Base-by-base conservation (phyloP, 2,329 filamentous ascomycete species). In the Colletotrichum chlorophyti region DNA sequence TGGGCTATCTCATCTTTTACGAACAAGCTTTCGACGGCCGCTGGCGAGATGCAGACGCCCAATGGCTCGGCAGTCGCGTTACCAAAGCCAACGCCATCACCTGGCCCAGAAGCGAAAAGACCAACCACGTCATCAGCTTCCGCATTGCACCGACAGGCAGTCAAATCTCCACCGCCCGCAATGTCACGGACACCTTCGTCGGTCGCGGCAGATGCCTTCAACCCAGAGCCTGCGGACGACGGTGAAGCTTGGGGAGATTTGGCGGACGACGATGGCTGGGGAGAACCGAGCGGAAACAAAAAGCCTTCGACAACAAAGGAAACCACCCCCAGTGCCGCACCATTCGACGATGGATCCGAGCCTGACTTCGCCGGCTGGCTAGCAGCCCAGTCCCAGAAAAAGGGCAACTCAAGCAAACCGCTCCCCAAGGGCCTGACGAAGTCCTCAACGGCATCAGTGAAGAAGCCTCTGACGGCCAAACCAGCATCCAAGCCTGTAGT, bases 1-100 rank as follows among this genome's bases (percentile, higher is more conserved):
- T 99, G 95, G 95, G 95, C 95, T 1, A 97, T 99, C 52, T 98
- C 95, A 0, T 97, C 93, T 1, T 99, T 99, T 70, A 98, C 95
- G 2, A 98, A 98, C 74, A 97, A 97, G 68, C 73, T 98, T 11
- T 88, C 91, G 2, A 77, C 90, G 0, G 93, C 92, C 0, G 90
- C 90, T 8, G 95, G 95, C 15, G 90, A 97, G 55, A 99, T 99
- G 63, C 83, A 94, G 69, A 77, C 86, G 1, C 74, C 79, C 50
- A 81, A 81, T 60, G 76, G 76, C 31, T 71, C 74, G 2, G 68
- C 78, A 3, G 68, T 75, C 0, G 69, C 77, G 11, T 74, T 81
- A 17, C 74, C 75, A 12, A 77, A 78, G 21, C 69, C 74, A 2
- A 65, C 69, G 0, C 70, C 75, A 11, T 74, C 77, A 29, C 80